Base-by-base conservation (phyloP, 2,329 filamentous ascomycete genomes). In the Epicoccum nigrum region DNA sequence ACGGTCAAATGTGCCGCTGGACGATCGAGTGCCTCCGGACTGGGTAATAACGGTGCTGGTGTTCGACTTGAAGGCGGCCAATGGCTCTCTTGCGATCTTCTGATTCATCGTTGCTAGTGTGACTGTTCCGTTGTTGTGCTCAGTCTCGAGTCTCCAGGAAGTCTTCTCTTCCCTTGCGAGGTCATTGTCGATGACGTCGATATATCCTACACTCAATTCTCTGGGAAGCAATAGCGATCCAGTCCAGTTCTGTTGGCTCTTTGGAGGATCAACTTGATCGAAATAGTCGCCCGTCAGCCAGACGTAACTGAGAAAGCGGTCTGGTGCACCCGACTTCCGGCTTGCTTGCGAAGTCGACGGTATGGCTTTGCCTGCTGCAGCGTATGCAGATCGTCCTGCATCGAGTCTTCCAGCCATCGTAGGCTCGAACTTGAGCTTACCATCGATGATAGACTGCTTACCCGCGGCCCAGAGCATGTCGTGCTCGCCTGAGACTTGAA, bases 201-300 rank as follows among this genome's bases (percentile, higher is more conserved):
- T 71, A 38, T 69, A 73, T 2, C 76, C 73, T 1, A 75, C 63
- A 37, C 70, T 75, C 28, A 79, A 58, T 58, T 79, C 75, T 1
- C 77, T 69, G 0, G 76, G 75, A 1, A 79, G 69, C 1, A 78
- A 59, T 12, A 79, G 65, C 1, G 74, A 68, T 2, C 76, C 75
- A 1, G 74, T 75, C 76, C 76, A 78, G 37, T 77, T 77, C 51
- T 78, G 76, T 57, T 77, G 75, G 0, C 57, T 16, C 16, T 69
- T 73, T 2, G 76, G 75, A 46, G 77, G 76, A 32, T 67, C 60
- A 1, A 68, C 54, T 5, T 71, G 74, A 1, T 68, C 75, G 48
- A 73, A 78, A 44, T 73, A 71, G 46, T 77, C 67, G n/a, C 74
- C 75, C 2, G 74, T 78, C 32, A 78, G 58, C 76, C 76, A 78